Percentiles rank a stretch among this genome's conserved stretches.
Evolutionary conservation across 768 basidiomycete species (phyloP).

Genomic region (Brasilioporus rufonigricans): DNA sequence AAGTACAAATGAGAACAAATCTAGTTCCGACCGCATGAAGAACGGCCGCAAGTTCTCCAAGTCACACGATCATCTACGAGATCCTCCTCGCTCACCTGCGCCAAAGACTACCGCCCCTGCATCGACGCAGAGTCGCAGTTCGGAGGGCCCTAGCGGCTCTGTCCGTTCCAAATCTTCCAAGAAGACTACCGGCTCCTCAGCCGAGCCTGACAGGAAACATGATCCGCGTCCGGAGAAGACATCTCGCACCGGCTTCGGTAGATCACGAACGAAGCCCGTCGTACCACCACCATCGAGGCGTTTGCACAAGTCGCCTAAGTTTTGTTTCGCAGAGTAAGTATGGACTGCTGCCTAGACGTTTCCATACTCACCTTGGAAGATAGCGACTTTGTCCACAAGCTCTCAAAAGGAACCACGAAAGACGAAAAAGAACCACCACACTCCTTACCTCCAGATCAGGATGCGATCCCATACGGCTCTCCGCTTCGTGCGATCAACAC

Average conservation of each 20-base stretch:
- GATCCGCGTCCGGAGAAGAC: conserved; percentile 11
- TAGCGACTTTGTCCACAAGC: conserved; percentile 30
- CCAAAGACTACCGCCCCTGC: conserved; percentile 4
- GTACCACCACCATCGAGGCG: conserved; percentile 28
- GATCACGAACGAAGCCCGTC: conserved; percentile 24
- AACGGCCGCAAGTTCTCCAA: conserved; percentile 15
- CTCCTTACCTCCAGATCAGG: conserved; percentile 10
- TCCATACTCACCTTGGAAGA: conserved; percentile 7
- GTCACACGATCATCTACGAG: conserved; percentile 23
- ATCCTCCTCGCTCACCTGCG: conserved; percentile 15
- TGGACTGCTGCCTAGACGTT: background rate
- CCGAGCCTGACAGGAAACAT: conserved; percentile 2
- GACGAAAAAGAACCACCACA: conserved; percentile 1
- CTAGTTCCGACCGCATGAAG: conserved; percentile 21
- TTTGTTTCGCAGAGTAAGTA: conserved; percentile 31
- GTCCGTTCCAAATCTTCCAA: conserved; percentile 13
- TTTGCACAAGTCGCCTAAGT: conserved; percentile 19
- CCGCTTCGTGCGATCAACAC: conserved; percentile 41
- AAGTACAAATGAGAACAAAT: conserved; percentile 9
- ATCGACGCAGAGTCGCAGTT: conserved; percentile 13
- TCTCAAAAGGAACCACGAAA: conserved; percentile 20
- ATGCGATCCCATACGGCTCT: conserved; percentile 30
- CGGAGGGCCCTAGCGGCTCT: conserved; percentile 9
- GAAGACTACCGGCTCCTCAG: conserved; percentile 3
- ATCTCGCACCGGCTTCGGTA: conserved; percentile 12